phyloP scores from a whole-genome alignment of 139 green algal species.

The Volvox reticuliferus region DNA sequence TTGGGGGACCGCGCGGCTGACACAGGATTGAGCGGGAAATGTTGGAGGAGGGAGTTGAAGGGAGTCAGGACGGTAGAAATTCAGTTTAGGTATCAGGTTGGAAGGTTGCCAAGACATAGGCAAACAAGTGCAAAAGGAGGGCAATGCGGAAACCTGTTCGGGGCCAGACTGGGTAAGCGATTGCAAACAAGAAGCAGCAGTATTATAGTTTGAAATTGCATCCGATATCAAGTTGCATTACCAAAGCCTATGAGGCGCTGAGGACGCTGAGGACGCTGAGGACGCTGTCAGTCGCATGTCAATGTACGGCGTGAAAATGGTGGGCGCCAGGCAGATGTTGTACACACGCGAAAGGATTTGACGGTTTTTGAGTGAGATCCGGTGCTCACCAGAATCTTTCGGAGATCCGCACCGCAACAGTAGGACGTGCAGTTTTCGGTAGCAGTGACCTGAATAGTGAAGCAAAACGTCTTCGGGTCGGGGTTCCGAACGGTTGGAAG shows the following conservation, averaged over 20 bases:
- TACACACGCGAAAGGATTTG: no score
- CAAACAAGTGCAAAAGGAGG: no score
- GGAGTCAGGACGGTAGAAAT: neutral
- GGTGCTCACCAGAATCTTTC: constrained; percentile 16
- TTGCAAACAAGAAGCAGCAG: no score
- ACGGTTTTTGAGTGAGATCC: no score
- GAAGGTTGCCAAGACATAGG: no score
- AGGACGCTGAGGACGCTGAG: neutral
- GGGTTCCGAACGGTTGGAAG: no score
- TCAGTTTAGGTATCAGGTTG: no score
- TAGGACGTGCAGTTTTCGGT: neutral
- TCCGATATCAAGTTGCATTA: no score
- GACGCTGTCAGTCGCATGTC: neutral
- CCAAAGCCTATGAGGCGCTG: no score
- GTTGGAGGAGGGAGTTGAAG: neutral
- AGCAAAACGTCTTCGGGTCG: neutral
- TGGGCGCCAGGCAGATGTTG: neutral
- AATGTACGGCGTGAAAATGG: neutral
- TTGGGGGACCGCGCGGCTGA: neutral
- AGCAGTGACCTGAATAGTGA: neutral
- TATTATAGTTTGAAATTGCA: no score
- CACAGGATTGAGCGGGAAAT: neutral
- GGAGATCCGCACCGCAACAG: neutral
- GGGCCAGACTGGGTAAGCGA: no score
- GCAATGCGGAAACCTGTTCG: no score